Conservation (phyloP, 2,329 filamentous ascomycete species). For the Sclerotinia nivalis region DNA sequence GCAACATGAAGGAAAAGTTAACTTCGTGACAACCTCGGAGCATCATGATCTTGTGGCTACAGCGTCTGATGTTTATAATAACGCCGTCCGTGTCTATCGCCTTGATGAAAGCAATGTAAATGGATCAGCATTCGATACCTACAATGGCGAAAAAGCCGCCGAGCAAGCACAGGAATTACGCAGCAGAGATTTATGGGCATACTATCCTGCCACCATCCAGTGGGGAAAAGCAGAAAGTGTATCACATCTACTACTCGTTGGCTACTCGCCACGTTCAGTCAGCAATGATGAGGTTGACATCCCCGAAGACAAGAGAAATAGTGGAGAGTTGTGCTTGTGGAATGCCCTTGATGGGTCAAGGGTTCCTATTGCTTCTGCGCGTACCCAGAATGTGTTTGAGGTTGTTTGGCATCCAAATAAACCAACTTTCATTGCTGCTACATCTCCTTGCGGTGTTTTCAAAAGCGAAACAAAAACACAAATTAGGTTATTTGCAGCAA, state of each 20-base stretch:
- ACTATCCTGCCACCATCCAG: conserved; percentile 63
- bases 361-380: conserved; percentile 52
- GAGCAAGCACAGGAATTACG: conserved; percentile 33
- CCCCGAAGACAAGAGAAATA: conserved; percentile 56
- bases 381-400: conserved; percentile 63
- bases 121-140: conserved; percentile 35
- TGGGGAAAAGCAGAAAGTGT: conserved; percentile 54
- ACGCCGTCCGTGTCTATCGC: conserved; percentile 59
- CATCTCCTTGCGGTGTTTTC: conserved; percentile 51
- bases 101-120: conserved; percentile 44
- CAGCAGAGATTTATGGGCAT: conserved; percentile 53
- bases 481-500: conserved; percentile 54
- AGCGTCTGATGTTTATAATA: conserved; percentile 55
- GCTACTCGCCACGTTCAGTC: conserved; percentile 61
- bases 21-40: conserved; percentile 58
- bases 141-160: conserved; percentile 35
- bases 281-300: conserved; percentile 56
- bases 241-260: conserved; percentile 57
- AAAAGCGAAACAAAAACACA: conserved; percentile 55
- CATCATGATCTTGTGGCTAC: conserved; percentile 55
- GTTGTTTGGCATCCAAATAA: conserved; percentile 61
- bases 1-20: conserved; percentile 59
- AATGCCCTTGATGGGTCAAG: conserved; percentile 47
- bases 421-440: conserved; percentile 57
- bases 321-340: conserved; percentile 63